phyloP scores from a whole-genome alignment of 768 basidiomycete genomes.

The Cystobasidiopsis lactophilus region DNA sequence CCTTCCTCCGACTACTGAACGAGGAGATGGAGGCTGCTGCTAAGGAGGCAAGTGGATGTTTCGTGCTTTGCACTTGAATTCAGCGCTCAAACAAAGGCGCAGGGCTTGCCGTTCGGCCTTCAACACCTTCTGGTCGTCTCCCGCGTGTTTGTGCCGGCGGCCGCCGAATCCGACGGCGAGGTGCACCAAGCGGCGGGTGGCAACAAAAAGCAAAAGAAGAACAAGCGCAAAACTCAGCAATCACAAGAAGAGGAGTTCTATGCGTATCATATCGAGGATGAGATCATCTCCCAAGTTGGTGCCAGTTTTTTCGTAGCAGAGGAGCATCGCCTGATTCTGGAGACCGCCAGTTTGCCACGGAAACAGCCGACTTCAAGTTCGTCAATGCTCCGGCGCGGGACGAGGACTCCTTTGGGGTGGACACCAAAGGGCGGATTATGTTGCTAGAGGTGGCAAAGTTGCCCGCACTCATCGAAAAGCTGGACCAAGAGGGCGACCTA shows the following conservation, averaged over 20 bases:
- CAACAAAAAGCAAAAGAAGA: slow-evolving; percentile 28
- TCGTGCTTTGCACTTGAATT: not conserved
- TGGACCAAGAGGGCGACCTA: slow-evolving; percentile 7
- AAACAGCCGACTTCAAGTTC: slow-evolving; percentile 8
- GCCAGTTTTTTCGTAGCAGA: not conserved
- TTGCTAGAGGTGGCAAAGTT: slow-evolving; percentile 14
- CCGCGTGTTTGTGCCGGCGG: slow-evolving; percentile 25
- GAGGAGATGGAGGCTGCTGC: slow-evolving; percentile 59
- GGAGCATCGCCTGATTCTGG: not conserved
- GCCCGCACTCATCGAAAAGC: slow-evolving; percentile 4
- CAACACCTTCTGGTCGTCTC: slow-evolving; percentile 21
- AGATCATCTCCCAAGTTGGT: slow-evolving; percentile 42
- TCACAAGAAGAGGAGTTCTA: slow-evolving; percentile 31
- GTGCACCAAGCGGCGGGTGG: slow-evolving; percentile 19
- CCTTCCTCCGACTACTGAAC: slow-evolving; percentile 71
- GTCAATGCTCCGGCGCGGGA: slow-evolving; percentile 8
- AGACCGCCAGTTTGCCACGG: not conserved
- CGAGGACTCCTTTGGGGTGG: slow-evolving; percentile 18
- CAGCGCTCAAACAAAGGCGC: not conserved
- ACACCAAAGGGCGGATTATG: slow-evolving; percentile 16
- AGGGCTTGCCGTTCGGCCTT: slow-evolving; percentile 18
- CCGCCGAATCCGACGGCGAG: slow-evolving; percentile 40
- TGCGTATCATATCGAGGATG: slow-evolving; percentile 72
- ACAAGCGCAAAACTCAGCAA: slow-evolving; percentile 24
- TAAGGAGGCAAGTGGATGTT: slow-evolving; percentile 32